Evolutionary conservation across 176 grass and related monocot genomes (phyloP), one percentile per base, ranked within the genome.

Genomic region (Calamus simplicifolius): DNA sequence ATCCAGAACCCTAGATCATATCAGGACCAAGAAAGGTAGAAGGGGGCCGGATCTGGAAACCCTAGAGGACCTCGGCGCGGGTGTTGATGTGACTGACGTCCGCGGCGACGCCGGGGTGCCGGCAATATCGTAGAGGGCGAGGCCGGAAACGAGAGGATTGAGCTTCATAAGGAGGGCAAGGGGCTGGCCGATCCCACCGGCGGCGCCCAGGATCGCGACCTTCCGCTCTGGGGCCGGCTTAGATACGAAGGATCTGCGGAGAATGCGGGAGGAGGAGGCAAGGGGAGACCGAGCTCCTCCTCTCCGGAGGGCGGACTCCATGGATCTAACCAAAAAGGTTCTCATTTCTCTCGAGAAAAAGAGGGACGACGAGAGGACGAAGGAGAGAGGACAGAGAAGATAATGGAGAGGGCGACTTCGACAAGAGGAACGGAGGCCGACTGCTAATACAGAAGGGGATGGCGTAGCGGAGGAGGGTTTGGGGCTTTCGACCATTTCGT

Each of bases 121-220:
- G 10, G 77, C 77, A 43, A 83, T 83, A 64, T 83, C 80, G 64
- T 83, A 78, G 69, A 83, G 74, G 8, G 74, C 66, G 25, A 78
- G 80, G 69, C 51, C 69, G 69, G 80, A 77, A 28, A 83, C 58
- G 57, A 77, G 74, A 43, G 74, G 80, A 57, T 83, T 83, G 8
- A 80, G 77, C 70, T 80, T 80, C 77, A 80, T 80, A 63, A 80
- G 70, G 63, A 73, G 70, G 4, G 77, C 38, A 5, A 80, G 70
- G 50, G 70, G 77, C 56, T 80, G 77, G 13, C 77, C 77, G 51
- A 80, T 80, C 8, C 77, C 77, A 10, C 70, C 77, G 49, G 76
- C 76, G 48, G 76, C 76, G 25, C 68, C 75, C 54, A 78, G 75
- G 75, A 78, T 65, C 54, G 75, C 75, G 51, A 78, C 75, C 68